Evolutionary conservation across 805 yeast genomes (phyloP).

Genomic region (Saturnispora zaruensis): DNA sequence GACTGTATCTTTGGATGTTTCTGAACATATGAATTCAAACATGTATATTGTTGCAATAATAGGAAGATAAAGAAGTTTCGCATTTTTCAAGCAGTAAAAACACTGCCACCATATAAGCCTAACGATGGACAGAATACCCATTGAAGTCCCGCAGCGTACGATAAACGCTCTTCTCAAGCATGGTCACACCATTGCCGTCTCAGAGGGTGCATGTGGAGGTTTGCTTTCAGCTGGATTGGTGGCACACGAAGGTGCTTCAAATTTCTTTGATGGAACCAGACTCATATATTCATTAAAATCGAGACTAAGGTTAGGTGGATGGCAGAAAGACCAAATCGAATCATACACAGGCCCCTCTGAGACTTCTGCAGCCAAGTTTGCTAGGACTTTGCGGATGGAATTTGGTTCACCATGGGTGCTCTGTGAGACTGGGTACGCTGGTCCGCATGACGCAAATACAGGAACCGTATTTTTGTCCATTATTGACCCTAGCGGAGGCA

Average conservation of each 20-base stretch:
- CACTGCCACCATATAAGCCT: not conserved
- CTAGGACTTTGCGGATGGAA: conserved; percentile 71
- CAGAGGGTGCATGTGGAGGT: conserved; percentile 91
- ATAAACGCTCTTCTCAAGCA: conserved; percentile 16
- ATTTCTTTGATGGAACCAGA: conserved; percentile 78
- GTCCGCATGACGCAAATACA: conserved; percentile 45
- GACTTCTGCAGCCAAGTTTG: conserved; percentile 63
- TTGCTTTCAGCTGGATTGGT: conserved; percentile 71
- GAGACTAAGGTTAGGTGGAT: conserved; percentile 66
- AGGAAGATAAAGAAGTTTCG: not conserved
- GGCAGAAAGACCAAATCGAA: conserved; percentile 62
- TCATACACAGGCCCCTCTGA: conserved; percentile 78
- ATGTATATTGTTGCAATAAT: not conserved
- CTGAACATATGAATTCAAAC: not conserved
- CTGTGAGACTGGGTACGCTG: conserved; percentile 85
- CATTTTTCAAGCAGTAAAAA: not conserved
- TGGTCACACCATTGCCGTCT: conserved; percentile 62
- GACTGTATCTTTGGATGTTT: not conserved
- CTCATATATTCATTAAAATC: conserved; percentile 71
- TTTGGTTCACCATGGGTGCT: conserved; percentile 75
- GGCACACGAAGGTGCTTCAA: conserved; percentile 78
- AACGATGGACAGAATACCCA: not conserved
- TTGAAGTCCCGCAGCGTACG: conserved; percentile 1
- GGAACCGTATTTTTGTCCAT: conserved; percentile 71
- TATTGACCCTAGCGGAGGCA: conserved; percentile 54